These are phyloP conservation scores for Sugiyamaella qingdaonensis DNA, from an alignment of 805 yeast species.

Conservation along the genomic window DNA sequence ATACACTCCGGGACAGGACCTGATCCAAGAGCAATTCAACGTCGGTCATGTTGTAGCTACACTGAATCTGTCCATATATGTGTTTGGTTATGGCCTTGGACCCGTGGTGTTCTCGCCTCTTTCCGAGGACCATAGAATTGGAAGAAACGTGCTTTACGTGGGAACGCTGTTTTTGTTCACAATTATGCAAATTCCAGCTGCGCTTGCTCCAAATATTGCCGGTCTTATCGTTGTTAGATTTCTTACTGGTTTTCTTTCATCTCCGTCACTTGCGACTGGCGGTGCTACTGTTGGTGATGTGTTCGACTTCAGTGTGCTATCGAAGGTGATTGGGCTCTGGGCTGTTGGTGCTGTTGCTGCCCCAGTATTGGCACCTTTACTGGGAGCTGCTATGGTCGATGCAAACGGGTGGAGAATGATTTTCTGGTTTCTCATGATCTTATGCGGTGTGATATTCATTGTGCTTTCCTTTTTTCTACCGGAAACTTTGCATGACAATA, in stretches of 20 bases:
- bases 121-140: constrained; percentile 44
- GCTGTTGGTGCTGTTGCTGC: constrained; percentile 52
- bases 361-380: constrained; percentile 51
- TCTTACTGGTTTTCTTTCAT: constrained; percentile 50
- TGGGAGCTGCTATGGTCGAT: constrained; percentile 49
- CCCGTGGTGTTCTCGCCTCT: constrained; percentile 62
- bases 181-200: constrained; percentile 54
- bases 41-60: constrained; percentile 46
- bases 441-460: constrained; percentile 36
- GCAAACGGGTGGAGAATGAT: constrained; percentile 51
- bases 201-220: constrained; percentile 47
- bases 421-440: constrained; percentile 47
- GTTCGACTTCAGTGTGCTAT: constrained; percentile 35
- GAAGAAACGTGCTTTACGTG: constrained; percentile 47
- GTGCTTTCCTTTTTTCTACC: constrained; percentile 42
- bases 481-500: constrained; percentile 57
- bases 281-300: constrained; percentile 56
- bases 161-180: constrained; percentile 44
- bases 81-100: constrained; percentile 65
- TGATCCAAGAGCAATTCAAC: constrained; percentile 38
- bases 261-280: constrained; percentile 56
- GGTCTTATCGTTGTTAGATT: constrained; percentile 49
- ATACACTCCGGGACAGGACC: constrained; percentile 50
- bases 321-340: constrained; percentile 50
- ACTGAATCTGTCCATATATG: constrained; percentile 53